Conservation (phyloP, 2,329 filamentous ascomycete species). For the Trichoderma koningiopsis region DNA sequence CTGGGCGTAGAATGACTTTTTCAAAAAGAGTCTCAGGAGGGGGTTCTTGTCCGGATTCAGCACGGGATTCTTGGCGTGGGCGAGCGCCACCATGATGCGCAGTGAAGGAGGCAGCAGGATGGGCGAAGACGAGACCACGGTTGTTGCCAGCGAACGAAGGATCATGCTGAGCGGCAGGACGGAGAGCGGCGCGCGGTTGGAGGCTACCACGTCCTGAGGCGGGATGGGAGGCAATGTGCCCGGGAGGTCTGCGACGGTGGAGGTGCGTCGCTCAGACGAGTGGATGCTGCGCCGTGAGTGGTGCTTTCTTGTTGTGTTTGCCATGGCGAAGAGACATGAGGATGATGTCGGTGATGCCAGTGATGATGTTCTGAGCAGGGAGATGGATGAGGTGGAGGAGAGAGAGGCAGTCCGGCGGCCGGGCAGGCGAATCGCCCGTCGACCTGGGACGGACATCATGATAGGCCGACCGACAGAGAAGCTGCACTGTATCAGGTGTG, state of each 20-base stretch:
- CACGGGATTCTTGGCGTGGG: constrained; percentile 66
- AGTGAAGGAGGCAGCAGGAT: constrained; percentile 71
- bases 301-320: not conserved
- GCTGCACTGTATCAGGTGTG: not conserved
- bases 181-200: constrained; percentile 55
- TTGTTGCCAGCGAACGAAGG: constrained; percentile 69
- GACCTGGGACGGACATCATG: constrained; percentile 32
- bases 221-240: constrained; percentile 36
- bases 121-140: constrained; percentile 69
- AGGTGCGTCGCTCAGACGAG: constrained; percentile 42
- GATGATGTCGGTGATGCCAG: constrained; percentile 16
- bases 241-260: constrained; percentile 39
- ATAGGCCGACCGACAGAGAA: constrained; percentile 23
- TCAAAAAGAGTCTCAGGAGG: constrained; percentile 68
- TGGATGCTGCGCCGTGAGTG: constrained; percentile 38
- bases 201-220: constrained; percentile 31
- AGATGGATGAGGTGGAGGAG: constrained; percentile 12
- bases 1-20: constrained; percentile 84
- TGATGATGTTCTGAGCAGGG: constrained; percentile 21
- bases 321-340: constrained; percentile 26
- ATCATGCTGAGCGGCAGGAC: constrained; percentile 68
- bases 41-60: constrained; percentile 77
- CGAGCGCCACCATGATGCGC: constrained; percentile 66
- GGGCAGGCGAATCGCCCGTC: constrained; percentile 31
- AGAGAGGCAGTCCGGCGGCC: constrained; percentile 25